Evolutionary conservation across 306 rosid species (phyloP), one percentile per base, ranked within the genome.

Genomic region (Carpinus fangiana): DNA sequence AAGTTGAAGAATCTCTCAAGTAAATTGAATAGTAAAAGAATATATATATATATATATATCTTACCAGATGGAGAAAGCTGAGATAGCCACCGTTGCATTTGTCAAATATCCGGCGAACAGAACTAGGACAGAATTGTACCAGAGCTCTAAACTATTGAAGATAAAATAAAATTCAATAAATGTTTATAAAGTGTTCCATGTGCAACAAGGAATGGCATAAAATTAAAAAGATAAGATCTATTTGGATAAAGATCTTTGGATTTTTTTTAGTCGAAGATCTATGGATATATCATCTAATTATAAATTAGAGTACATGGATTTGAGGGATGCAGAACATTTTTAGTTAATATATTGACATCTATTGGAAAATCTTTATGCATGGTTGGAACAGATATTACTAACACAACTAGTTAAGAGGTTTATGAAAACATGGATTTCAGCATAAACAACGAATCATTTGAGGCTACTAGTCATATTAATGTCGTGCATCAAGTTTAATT

Each of bases 61-160:
- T 78, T 81, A 85, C 91, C 89, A 88, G 61, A 88, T 88, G n/a
- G 91, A 85, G 21, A 88, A 81, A 61, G 91, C 91, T 72, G 87
- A 84, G 59, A 88, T 83, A 46, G 83, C 72, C n/a, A 81, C 84
- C 47, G 87, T 88, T 16, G 91, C 91, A 74, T 88, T 74, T 66
- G 56, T 10, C 91, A 85, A 70, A 78, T 68, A 78, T 2, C 91
- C 91, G 2, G 89, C 87, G 66, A 85, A 73, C 34, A 88, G 81
- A 75, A 88, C 83, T 82, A 88, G 76, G 73, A 83, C 18, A 12
- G 91, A 72, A 78, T 79, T 85, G 86, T 88, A 88, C 91, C 91
- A 88, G n/a, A 88, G 72, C 80, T 83, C 91, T 38, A 88, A 83
- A 79, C 89, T 88, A 78, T 73, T 47, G 55, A 72, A 61, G 16